These are phyloP conservation scores for Plantago ovata DNA, from an alignment of 257 asterid species.

Conservation along the genomic window DNA sequence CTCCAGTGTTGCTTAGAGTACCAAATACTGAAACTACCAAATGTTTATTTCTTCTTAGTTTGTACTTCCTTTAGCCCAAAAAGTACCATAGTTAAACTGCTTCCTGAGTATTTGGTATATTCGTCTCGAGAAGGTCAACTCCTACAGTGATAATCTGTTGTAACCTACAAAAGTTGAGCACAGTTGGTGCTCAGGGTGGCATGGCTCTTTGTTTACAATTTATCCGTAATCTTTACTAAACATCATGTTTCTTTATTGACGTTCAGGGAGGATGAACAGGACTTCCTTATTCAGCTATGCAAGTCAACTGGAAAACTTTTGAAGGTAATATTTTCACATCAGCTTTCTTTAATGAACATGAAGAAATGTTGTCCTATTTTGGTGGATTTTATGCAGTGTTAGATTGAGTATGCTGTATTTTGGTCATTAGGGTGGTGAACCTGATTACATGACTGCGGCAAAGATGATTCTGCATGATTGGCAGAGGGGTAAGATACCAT, in stretches of 20 bases:
- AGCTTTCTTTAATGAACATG: not conserved
- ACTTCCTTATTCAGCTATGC: slow-evolving; percentile 89
- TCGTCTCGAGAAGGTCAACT: too few relatives aligned
- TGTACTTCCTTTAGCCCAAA: too few relatives aligned
- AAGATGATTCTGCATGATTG: slow-evolving; percentile 50
- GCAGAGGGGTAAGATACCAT: slow-evolving; percentile 92
- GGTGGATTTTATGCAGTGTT: not conserved
- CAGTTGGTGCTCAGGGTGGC: too few relatives aligned
- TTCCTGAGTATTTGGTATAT: not conserved
- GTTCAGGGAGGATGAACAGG: slow-evolving; percentile 77
- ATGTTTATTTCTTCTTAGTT: not conserved
- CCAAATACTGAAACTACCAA: not conserved
- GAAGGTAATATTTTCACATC: slow-evolving; percentile 40
- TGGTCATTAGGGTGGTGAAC: slow-evolving; percentile 82
- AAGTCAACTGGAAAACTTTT: slow-evolving; percentile 77
- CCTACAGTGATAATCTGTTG: too few relatives aligned
- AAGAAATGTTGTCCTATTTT: not conserved
- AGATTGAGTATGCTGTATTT: slow-evolving; percentile 2
- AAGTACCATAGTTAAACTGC: not conserved
- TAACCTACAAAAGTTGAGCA: not conserved
- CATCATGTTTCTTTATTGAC: slow-evolving; percentile 2
- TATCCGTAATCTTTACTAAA: not conserved
- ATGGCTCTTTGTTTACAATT: not conserved
- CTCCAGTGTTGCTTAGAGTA: not conserved
- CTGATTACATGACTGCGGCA: slow-evolving; percentile 39